Evolutionary conservation across 2,329 filamentous ascomycete species (phyloP), one percentile per base, ranked within the genome.

Genomic region (Cladosporium sp.): DNA sequence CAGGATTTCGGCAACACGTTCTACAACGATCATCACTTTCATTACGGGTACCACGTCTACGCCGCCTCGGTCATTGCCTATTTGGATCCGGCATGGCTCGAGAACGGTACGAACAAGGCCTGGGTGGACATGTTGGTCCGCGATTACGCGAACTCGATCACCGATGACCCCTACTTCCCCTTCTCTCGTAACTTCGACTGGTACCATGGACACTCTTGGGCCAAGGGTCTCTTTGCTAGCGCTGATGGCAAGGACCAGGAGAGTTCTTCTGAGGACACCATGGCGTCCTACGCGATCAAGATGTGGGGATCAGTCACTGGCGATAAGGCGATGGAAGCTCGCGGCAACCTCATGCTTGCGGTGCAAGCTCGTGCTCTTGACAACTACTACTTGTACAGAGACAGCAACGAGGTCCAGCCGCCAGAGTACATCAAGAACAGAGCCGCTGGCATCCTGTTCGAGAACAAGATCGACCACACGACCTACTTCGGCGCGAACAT

Each of bases 161-260:
- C 75, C 2, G 66, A 77, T 15, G 91, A 96, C 64, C 74, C 77
- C 22, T 82, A 82, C 59, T 97, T 95, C 68, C 91, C 92, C 0
- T 84, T 89, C 58, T 91, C 80, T 54, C 81, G 93, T 42, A 82
- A 76, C 49, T 97, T 96, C 64, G 93, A 97, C 70, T 96, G 89
- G 89, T 97, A 85, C 68, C 84, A 95, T 63, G 93, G 92, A 1
- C 92, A 97, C 75, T 90, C 86, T 53, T 96, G 92, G 89, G 91
- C 92, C 2, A 89, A 88, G 49, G 88, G 88, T 1, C 70, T 92
- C 5, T 88, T 82, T 60, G 80, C 86, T 55, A 77, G 80, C 32
- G 74, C 73, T 49, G 86, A 92, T 65, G 88, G 88, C 54, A 91
- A 90, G 71, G 83, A 91, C 65, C 80, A 91, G 70, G 92, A 97